phyloP scores from a whole-genome alignment of 2,329 filamentous ascomycete species.

The Diaporthe nobilis region DNA sequence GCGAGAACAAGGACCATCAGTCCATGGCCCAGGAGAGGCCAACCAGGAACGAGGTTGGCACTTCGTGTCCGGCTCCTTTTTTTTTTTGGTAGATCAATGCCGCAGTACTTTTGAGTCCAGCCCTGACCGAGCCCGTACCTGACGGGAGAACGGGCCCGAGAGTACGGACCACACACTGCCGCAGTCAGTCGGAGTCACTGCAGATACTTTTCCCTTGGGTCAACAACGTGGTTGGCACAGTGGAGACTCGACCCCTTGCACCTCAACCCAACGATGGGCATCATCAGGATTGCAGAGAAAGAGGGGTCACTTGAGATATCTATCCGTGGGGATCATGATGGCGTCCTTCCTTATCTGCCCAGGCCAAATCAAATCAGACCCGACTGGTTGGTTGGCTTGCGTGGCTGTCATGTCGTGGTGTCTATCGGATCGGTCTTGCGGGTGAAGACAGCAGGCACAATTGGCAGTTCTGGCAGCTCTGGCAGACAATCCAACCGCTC shows the following conservation, averaged over 20 bases:
- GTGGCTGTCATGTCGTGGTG: conserved; percentile 11
- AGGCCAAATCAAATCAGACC: conserved; percentile 13
- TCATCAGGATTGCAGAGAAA: background rate
- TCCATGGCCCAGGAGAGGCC: background rate
- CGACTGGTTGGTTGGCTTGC: conserved; percentile 10
- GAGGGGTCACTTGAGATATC: conserved; percentile 30
- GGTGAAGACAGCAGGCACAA: background rate
- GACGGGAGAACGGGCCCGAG: conserved; percentile 9
- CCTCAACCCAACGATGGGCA: background rate
- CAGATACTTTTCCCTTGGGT: background rate
- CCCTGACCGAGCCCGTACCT: background rate
- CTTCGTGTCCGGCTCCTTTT: background rate
- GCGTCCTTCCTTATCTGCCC: conserved; percentile 27
- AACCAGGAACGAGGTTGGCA: background rate
- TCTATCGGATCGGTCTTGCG: conserved; percentile 2
- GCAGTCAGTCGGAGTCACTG: background rate
- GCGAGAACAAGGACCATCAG: background rate
- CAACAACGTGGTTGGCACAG: conserved; percentile 11
- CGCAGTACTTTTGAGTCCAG: background rate
- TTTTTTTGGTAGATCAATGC: background rate
- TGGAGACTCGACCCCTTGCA: background rate
- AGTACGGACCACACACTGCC: conserved; percentile 16
- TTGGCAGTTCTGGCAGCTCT: background rate
- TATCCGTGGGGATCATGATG: conserved; percentile 23
- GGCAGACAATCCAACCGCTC: background rate